phyloP scores from a whole-genome alignment of 768 basidiomycete species.

The Boletus subcaerulescens region DNA sequence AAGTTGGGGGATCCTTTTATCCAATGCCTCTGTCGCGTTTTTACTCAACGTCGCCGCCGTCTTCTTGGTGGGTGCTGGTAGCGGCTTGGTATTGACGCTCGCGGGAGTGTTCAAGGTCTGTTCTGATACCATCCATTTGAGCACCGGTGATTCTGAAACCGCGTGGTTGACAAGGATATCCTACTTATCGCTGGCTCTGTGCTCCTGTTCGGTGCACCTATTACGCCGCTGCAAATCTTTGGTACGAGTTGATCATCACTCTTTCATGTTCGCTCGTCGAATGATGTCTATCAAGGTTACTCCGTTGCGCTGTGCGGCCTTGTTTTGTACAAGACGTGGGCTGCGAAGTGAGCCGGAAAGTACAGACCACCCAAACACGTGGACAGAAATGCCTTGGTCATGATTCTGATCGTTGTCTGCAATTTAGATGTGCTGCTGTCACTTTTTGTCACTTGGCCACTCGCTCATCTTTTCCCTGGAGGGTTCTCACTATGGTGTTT shows the following conservation, averaged over 20 bases:
- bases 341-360: constrained; percentile 45
- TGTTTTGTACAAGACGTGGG: constrained; percentile 78
- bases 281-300: constrained; percentile 55
- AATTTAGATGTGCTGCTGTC: background rate
- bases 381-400: background rate
- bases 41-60: constrained; percentile 90
- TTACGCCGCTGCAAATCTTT: constrained; percentile 83
- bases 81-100: constrained; percentile 85
- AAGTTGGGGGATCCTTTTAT: constrained; percentile 68
- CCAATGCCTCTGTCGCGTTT: constrained; percentile 88
- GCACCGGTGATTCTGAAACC: constrained; percentile 10
- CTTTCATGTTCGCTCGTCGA: background rate
- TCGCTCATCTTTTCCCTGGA: background rate
- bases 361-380: too few species aligned
- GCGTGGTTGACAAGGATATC: constrained; percentile 62
- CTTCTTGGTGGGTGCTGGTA: constrained; percentile 86
- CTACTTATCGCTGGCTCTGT: constrained; percentile 91
- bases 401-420: background rate
- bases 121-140: background rate
- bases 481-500: background rate
- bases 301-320: constrained; percentile 84
- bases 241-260: constrained; percentile 40
- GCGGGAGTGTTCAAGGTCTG: constrained; percentile 90
- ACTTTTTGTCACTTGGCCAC: too few species aligned
- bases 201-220: constrained; percentile 71